Evolutionary conservation across 148 eudicot genomes (phyloP).

Genomic region (Tetragonia tetragonoides): DNA sequence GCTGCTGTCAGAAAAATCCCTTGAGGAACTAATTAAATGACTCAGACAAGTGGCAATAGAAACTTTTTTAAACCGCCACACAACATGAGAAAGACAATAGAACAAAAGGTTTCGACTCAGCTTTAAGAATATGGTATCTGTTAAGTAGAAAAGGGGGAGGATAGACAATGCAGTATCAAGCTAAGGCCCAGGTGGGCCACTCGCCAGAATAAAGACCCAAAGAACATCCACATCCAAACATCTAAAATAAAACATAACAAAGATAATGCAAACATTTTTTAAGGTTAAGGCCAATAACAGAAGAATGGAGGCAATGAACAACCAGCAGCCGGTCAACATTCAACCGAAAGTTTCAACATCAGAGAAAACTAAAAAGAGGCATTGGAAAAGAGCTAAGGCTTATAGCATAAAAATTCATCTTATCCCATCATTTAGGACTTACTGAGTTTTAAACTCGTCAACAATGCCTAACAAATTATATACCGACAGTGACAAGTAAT

Average conservation of each 20-base stretch:
- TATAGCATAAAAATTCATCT: constrained; percentile 8
- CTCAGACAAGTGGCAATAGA: neutral
- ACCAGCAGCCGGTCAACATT: constrained; percentile 5
- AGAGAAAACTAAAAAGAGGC: constrained; percentile 5
- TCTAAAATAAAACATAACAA: neutral
- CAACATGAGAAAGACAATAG: neutral
- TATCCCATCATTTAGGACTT: constrained; percentile 14
- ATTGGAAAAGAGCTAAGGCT: constrained; percentile 4
- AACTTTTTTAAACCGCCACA: neutral
- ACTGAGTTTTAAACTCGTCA: neutral
- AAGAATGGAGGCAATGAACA: constrained; percentile 12
- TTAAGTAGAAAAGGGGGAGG: neutral
- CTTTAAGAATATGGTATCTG: neutral
- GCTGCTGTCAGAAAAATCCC: neutral
- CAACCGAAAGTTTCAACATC: constrained; percentile 29
- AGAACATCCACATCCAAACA: constrained; percentile 9
- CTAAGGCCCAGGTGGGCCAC: neutral
- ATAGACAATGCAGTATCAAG: neutral
- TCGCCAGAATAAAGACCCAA: neutral
- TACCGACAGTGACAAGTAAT: constrained; percentile 26
- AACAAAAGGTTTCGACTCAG: neutral
- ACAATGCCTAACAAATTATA: neutral
- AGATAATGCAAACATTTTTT: neutral
- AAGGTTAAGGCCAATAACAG: constrained; percentile 5
- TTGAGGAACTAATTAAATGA: neutral